These are phyloP conservation scores for Cavenderia fasciculata DNA, from an alignment of 78 protist species.

Conservation along the genomic window DNA sequence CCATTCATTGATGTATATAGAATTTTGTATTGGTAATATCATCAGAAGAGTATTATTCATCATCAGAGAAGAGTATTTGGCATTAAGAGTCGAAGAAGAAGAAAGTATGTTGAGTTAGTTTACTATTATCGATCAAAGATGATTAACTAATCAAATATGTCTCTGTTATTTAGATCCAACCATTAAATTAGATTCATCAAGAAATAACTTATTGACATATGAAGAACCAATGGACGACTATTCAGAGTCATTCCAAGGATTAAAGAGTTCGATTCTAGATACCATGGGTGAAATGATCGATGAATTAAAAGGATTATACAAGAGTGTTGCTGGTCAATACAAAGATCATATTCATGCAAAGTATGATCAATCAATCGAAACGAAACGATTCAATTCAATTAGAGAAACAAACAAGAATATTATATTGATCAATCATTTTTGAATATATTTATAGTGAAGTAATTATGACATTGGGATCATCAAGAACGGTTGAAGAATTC, in stretches of 20 bases:
- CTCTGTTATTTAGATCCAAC: not conserved
- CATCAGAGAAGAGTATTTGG: conserved; percentile 77
- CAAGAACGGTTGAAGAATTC: conserved; percentile 83
- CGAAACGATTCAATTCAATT: too few species aligned
- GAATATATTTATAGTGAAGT: conserved; percentile 52
- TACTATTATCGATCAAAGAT: not conserved
- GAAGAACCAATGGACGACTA: conserved; percentile 44
- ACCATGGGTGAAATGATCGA: conserved; percentile 44
- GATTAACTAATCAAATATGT: not conserved
- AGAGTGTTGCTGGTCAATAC: conserved; percentile 58
- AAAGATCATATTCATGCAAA: conserved; percentile 82
- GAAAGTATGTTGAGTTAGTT: too few species aligned
- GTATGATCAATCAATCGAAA: too few species aligned
- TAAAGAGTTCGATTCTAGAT: conserved; percentile 48
- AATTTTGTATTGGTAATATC: conserved; percentile 82
- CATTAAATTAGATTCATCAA: not conserved
- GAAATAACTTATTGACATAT: conserved; percentile 11
- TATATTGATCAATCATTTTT: not conserved
- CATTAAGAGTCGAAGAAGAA: not conserved
- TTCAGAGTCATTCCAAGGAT: conserved; percentile 3
- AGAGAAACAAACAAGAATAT: too few species aligned
- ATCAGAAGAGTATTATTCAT: conserved; percentile 76
- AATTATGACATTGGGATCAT: conserved; percentile 81
- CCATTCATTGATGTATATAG: conserved; percentile 1
- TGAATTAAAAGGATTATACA: conserved; percentile 48